phyloP scores from a whole-genome alignment of 306 rosid species.

The Luffa acutangula region DNA sequence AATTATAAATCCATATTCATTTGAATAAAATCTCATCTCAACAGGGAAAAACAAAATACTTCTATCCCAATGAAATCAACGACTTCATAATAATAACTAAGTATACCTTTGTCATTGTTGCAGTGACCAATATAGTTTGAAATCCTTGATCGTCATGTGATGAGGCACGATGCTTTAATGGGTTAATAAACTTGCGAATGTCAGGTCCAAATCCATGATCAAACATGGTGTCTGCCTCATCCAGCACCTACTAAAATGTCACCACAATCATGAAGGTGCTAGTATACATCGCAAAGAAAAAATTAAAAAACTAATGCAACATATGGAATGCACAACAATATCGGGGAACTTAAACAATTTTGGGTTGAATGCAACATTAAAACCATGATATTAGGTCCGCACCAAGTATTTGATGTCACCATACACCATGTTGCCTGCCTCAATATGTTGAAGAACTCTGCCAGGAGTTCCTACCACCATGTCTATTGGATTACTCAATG shows the following conservation, averaged over 20 bases:
- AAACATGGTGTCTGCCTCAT: constrained; percentile 98
- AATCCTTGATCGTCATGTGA: constrained; percentile 59
- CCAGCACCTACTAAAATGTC: constrained; percentile 58
- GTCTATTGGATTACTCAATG: constrained; percentile 68
- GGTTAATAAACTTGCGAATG: constrained; percentile 71
- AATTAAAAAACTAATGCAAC: background rate
- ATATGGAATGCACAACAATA: background rate
- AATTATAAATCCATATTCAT: background rate
- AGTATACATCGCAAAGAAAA: background rate
- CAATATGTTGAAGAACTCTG: constrained; percentile 85
- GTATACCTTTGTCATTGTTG: constrained; percentile 84
- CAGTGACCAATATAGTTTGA: constrained; percentile 87
- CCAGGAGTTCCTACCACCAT: constrained; percentile 97
- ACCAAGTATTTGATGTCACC: constrained; percentile 93
- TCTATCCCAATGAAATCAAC: background rate
- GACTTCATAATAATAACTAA: constrained; percentile 17
- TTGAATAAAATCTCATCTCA: background rate
- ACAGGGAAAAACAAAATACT: background rate
- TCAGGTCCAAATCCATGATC: constrained; percentile 99
- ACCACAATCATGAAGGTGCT: constrained; percentile 2
- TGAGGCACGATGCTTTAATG: constrained; percentile 58
- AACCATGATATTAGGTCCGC: constrained; percentile 7
- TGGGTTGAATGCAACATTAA: background rate
- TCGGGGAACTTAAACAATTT: background rate
- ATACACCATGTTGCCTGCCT: constrained; percentile 84